Conservation (phyloP, 2,329 filamentous ascomycete genomes). For the Botrytis elliptica region DNA sequence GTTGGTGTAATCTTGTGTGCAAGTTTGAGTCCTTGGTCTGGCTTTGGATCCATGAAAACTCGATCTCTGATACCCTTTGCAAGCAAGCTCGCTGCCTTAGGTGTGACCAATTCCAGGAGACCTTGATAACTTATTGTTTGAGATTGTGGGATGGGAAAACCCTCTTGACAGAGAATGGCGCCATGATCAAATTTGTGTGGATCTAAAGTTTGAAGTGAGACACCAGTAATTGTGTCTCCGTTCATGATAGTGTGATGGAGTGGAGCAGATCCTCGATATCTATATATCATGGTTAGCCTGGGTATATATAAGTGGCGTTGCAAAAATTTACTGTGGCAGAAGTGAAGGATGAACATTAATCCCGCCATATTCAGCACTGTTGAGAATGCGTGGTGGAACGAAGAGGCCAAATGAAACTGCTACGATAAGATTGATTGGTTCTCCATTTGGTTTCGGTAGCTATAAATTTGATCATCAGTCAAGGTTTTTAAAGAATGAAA, state of each 20-base stretch:
- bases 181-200: conserved; percentile 75
- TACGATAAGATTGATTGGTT: conserved; percentile 71
- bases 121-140: conserved; percentile 47
- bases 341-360: conserved; percentile 93
- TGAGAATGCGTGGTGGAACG: conserved; percentile 74
- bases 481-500: neutral
- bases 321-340: conserved; percentile 67
- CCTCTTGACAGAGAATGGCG: conserved; percentile 69
- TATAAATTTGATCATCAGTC: conserved; percentile 36
- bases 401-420: conserved; percentile 94
- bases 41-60: conserved; percentile 61
- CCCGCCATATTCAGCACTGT: conserved; percentile 72
- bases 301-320: neutral
- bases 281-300: conserved; percentile 38
- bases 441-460: conserved; percentile 50
- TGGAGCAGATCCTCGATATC: conserved; percentile 81
- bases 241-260: conserved; percentile 79
- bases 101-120: conserved; percentile 57
- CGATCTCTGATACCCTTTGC: conserved; percentile 60
- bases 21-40: conserved; percentile 44
- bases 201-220: conserved; percentile 86
- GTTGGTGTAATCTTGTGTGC: conserved; percentile 72
- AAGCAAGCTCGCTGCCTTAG: conserved; percentile 69
- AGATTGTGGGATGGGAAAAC: conserved; percentile 51
- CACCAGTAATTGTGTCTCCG: conserved; percentile 60